Conservation (phyloP, 352 stramenopile genomes). For the Phytopythium montanum region DNA sequence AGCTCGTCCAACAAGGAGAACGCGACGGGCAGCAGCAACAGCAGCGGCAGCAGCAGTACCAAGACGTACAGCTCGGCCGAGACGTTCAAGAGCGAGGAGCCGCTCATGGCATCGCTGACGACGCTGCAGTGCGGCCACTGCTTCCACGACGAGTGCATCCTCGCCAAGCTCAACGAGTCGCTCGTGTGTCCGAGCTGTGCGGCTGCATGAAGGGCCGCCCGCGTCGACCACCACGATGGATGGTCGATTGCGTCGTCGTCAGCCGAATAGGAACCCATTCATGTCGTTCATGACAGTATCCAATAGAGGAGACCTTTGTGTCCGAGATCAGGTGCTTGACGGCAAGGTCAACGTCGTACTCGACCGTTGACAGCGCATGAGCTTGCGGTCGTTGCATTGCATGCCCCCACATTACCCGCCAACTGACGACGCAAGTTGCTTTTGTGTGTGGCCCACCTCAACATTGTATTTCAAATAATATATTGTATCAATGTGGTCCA, state of each 20-base stretch:
- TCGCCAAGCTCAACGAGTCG: constrained; percentile 74
- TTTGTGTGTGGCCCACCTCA: background rate
- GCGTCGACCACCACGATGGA: background rate
- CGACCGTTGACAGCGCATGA: background rate
- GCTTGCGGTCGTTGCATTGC: too few species aligned
- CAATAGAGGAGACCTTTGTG: background rate
- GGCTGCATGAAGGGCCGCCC: background rate
- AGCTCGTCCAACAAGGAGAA: constrained; percentile 14
- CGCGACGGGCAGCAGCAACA: background rate
- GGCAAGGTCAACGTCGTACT: background rate
- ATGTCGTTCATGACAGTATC: background rate
- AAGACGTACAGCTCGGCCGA: constrained; percentile 7
- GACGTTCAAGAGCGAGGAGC: constrained; percentile 25
- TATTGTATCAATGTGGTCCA: background rate
- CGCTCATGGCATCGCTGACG: constrained; percentile 47
- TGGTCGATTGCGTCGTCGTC: background rate
- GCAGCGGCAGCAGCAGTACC: constrained; percentile 11
- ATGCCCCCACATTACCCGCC: too few species aligned
- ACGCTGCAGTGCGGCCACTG: constrained; percentile 78
- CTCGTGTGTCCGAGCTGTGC: constrained; percentile 64
- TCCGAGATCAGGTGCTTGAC: background rate
- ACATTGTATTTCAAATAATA: background rate
- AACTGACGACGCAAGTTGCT: background rate
- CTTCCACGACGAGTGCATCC: constrained; percentile 87
- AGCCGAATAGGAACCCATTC: background rate